Conservation (phyloP, 2,329 filamentous ascomycete species). For the Curvularia lunata region DNA sequence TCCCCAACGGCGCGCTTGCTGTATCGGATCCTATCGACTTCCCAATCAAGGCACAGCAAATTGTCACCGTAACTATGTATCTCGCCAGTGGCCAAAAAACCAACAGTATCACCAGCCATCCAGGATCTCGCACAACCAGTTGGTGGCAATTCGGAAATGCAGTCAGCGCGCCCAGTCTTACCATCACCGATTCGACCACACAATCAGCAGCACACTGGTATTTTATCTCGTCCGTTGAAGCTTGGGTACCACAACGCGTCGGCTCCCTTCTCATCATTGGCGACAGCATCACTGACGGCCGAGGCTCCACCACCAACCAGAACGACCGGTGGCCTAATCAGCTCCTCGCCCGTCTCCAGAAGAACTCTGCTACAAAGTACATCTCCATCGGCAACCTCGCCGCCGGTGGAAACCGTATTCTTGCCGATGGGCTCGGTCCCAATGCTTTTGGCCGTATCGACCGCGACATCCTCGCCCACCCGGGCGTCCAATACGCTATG, state of each 20-base stretch:
- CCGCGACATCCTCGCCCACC: slow-evolving; percentile 67
- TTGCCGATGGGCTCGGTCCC: slow-evolving; percentile 67
- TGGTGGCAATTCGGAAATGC: slow-evolving; percentile 66
- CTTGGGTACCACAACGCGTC: slow-evolving; percentile 54
- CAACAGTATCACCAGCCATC: slow-evolving; percentile 67
- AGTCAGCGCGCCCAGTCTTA: slow-evolving; percentile 58
- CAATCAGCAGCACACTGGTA: slow-evolving; percentile 59
- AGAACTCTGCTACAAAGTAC: slow-evolving; percentile 49
- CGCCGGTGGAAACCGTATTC: slow-evolving; percentile 71
- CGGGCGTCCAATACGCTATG: slow-evolving; percentile 66
- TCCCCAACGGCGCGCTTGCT: slow-evolving; percentile 62
- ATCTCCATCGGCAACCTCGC: slow-evolving; percentile 69
- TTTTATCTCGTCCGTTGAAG: slow-evolving; percentile 65
- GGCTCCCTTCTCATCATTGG: slow-evolving; percentile 63
- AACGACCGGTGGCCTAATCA: slow-evolving; percentile 60
- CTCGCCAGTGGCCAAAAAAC: slow-evolving; percentile 62
- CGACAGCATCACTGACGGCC: slow-evolving; percentile 70
- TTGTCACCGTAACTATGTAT: slow-evolving; percentile 66
- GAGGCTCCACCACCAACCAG: slow-evolving; percentile 63
- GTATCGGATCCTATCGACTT: slow-evolving; percentile 69
- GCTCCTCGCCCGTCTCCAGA: slow-evolving; percentile 55
- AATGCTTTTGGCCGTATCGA: slow-evolving; percentile 66
- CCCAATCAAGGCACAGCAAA: slow-evolving; percentile 57
- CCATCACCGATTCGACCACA: slow-evolving; percentile 47
- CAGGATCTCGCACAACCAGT: slow-evolving; percentile 67